Evolutionary conservation across 2,329 filamentous ascomycete species (phyloP).

Genomic region (Talaromyces islandicus): DNA sequence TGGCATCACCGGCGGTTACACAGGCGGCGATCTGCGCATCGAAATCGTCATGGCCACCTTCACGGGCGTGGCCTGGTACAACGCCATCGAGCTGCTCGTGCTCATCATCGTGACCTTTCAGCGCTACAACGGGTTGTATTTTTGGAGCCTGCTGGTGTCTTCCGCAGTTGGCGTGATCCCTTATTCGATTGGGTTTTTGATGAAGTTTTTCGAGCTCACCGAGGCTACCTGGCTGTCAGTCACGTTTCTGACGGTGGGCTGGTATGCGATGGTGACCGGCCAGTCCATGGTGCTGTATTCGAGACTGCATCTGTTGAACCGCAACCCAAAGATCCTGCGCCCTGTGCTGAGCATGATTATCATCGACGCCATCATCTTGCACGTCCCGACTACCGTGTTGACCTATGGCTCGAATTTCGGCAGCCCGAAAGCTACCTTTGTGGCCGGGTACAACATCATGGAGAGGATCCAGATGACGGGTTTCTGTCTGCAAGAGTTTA

Average conservation of each 20-base stretch:
- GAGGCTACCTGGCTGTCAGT: conserved; percentile 32
- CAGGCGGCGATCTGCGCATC: conserved; percentile 27
- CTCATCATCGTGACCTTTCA: conserved; percentile 46
- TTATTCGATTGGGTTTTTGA: conserved; percentile 42
- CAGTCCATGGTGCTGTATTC: conserved; percentile 47
- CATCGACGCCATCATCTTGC: conserved; percentile 37
- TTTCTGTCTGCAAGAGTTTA: conserved; percentile 52
- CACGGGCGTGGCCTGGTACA: conserved; percentile 45
- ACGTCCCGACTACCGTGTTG: conserved; percentile 42
- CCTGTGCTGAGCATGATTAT: conserved; percentile 44
- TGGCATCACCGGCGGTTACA: conserved; percentile 29
- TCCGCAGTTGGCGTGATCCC: conserved; percentile 39
- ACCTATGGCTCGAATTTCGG: conserved; percentile 40
- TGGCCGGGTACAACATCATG: conserved; percentile 39
- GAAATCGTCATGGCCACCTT: conserved; percentile 42
- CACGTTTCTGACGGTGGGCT: conserved; percentile 40
- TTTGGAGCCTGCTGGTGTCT: conserved; percentile 44
- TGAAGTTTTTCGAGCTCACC: conserved; percentile 41
- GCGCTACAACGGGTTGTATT: conserved; percentile 43
- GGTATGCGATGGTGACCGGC: conserved; percentile 45
- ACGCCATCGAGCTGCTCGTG: conserved; percentile 44
- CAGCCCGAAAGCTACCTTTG: conserved; percentile 17
- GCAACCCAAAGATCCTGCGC: conserved; percentile 32
- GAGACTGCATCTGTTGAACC: conserved; percentile 43
- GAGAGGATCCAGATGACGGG: conserved; percentile 53